Conservation (phyloP, 1,139 yeast genomes). For the Pichia sorboxylosa region DNA sequence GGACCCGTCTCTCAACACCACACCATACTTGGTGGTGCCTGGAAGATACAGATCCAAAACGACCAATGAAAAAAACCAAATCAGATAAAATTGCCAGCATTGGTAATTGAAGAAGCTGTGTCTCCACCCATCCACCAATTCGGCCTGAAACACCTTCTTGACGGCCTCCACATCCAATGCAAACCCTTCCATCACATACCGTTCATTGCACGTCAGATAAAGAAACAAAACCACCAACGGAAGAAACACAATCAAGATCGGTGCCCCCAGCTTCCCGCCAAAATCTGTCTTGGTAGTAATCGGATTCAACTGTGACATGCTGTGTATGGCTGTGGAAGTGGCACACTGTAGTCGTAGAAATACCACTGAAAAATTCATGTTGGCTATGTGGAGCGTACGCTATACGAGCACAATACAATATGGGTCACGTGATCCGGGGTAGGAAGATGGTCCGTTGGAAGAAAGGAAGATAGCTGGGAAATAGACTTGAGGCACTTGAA, state of each 20-base stretch:
- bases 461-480: no score
- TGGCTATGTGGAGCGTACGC: no score
- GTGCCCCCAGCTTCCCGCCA: slow-evolving; percentile 65
- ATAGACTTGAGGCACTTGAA: no score
- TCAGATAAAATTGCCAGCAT: slow-evolving; percentile 55
- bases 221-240: slow-evolving; percentile 53
- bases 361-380: no score
- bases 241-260: slow-evolving; percentile 51
- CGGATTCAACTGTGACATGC: slow-evolving; percentile 46
- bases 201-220: slow-evolving; percentile 45
- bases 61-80: slow-evolving; percentile 64
- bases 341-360: no score
- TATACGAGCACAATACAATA: no score
- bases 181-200: slow-evolving; percentile 41
- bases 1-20: slow-evolving; percentile 64
- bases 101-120: slow-evolving; percentile 13
- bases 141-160: slow-evolving; percentile 4
- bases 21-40: slow-evolving; percentile 59
- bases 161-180: slow-evolving; percentile 32
- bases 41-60: slow-evolving; percentile 60
- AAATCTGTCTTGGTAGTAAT: slow-evolving; percentile 61
- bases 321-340: no score
- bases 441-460: no score
- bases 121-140: slow-evolving; percentile 13
- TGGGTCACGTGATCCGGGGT: no score